Evolutionary conservation across 2,329 filamentous ascomycete species (phyloP), one percentile per base, ranked within the genome.

Genomic region (Alternaria dauci): DNA sequence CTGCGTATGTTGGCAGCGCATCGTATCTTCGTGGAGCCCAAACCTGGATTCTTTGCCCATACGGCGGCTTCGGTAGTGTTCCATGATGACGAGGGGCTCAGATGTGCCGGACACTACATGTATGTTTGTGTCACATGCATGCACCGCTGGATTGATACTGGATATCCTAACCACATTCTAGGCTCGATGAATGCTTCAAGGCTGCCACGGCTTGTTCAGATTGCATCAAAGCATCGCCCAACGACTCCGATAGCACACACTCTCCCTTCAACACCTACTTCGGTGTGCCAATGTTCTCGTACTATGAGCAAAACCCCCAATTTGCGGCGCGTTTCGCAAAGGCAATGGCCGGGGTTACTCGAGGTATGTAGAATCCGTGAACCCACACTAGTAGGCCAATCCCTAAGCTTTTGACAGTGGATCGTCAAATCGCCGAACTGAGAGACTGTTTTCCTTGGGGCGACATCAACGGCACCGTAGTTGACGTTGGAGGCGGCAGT

Each of bases 401-500:
- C 26, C 26, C 26, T 28, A 28, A 28, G 26, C 26, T 28, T 65
- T 71, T 36, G 61, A 59, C 32, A 65, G 62, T 42, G 26, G 26
- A 28, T 28, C 26, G 26, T 28, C 26, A 28, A 28, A 28, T 28
- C 26, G 26, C 26, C 26, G 26, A 28, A 28, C 70, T 76, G 16
- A 63, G 58, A 38, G 65, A 65, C 16, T 61, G 65, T n/a, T 77
- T 67, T 48, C 62, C 64, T 1, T 76, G 74, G 74, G 69, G 58
- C 16, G 46, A 66, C 14, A 50, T 76, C 8, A 57, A 47, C 18
- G 58, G 57, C 28, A 74, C 62, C 23, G 64, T 78, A 11, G 69
- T 78, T 7, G 75, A 78, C 52, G 63, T 75, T 32, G 75, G 75
- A 11, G 75, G 75, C 66, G 63, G 61, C 48, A 73, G 32, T 62